These are phyloP conservation scores for Carex cristatella DNA, from an alignment of 176 grass and related monocot species.

Conservation along the genomic window DNA sequence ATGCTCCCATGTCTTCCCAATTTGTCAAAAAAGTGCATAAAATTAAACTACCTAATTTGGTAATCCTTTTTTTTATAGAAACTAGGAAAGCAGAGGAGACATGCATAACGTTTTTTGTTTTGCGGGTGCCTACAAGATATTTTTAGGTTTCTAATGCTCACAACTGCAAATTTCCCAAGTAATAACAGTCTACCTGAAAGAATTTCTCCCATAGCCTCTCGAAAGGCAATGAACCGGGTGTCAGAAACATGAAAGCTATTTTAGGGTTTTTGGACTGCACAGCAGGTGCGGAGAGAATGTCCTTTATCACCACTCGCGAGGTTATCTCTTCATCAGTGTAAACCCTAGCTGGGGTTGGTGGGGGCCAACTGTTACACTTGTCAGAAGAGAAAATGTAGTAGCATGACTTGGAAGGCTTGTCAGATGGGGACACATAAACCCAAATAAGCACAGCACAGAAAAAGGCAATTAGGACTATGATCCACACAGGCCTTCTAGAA, in stretches of 20 bases:
- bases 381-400: constrained; percentile 68
- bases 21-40: not conserved
- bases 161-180: not conserved
- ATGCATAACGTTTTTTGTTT: not conserved
- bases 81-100: not conserved
- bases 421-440: constrained; percentile 63
- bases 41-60: not conserved
- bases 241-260: constrained; percentile 99
- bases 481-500: constrained; percentile 79
- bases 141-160: not conserved
- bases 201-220: constrained; percentile 99
- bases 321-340: constrained; percentile 85
- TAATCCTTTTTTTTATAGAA: not conserved
- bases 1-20: not conserved
- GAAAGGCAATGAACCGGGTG: constrained; percentile 84
- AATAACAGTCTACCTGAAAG: constrained; percentile 65
- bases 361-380: constrained; percentile 56
- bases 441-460: constrained; percentile 45
- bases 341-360: constrained; percentile 59
- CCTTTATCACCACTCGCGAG: constrained; percentile 54
- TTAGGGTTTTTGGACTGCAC: constrained; percentile 79
- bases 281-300: constrained; percentile 50
- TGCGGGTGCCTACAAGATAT: not conserved
- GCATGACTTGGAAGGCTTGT: constrained; percentile 51
- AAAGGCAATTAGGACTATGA: constrained; percentile 56